phyloP scores from a whole-genome alignment of 805 yeast genomes.

The Sugiyamaella floridensis region DNA sequence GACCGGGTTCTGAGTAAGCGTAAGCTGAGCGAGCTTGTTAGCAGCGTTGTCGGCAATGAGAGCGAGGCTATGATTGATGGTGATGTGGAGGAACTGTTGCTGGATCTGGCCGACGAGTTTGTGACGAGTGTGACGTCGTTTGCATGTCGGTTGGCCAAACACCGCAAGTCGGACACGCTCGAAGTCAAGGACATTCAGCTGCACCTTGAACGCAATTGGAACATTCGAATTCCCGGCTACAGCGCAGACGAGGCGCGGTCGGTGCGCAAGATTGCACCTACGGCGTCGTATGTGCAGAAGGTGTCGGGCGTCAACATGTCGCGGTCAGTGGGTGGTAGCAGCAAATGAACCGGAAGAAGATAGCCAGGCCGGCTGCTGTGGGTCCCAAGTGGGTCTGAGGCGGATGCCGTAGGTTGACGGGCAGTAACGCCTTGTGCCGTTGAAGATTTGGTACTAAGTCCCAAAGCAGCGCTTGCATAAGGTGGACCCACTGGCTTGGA shows the following conservation, averaged over 20 bases:
- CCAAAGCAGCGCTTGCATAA: no score
- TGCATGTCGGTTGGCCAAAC: slow-evolving; percentile 93
- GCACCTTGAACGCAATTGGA: slow-evolving; percentile 91
- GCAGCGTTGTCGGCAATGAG: slow-evolving; percentile 65
- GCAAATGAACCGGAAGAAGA: neutral
- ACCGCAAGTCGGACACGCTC: slow-evolving; percentile 77
- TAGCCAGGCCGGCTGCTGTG: neutral
- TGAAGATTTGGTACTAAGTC: no score
- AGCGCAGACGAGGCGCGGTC: slow-evolving; percentile 81
- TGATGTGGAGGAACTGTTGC: slow-evolving; percentile 79
- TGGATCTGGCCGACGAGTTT: slow-evolving; percentile 94
- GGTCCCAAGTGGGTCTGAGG: no score
- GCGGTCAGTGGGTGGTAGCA: slow-evolving; percentile 20
- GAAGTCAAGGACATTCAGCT: slow-evolving; percentile 88
- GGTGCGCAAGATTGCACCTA: slow-evolving; percentile 35
- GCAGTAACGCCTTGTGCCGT: no score
- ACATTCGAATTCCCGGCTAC: slow-evolving; percentile 88
- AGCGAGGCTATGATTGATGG: slow-evolving; percentile 88
- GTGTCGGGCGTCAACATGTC: slow-evolving; percentile 31
- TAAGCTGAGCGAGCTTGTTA: slow-evolving; percentile 79
- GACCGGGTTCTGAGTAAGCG: slow-evolving; percentile 77
- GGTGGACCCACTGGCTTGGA: no score
- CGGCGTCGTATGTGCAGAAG: slow-evolving; percentile 35
- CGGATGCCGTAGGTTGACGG: no score
- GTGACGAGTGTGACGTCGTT: slow-evolving; percentile 84